phyloP scores from a whole-genome alignment of 2,329 filamentous ascomycete genomes.

The Pseudogymnoascus sp. region DNA sequence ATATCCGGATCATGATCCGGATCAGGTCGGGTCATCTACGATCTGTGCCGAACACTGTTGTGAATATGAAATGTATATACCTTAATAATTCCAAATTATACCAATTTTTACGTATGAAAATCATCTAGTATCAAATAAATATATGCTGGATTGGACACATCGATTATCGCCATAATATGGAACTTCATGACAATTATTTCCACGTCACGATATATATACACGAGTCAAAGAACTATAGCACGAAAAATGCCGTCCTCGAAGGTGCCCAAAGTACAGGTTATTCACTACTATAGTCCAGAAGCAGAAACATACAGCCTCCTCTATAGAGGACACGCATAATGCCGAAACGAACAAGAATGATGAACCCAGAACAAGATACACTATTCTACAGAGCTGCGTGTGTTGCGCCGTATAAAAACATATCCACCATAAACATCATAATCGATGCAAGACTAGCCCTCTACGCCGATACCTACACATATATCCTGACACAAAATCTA shows the following conservation, averaged over 20 bases:
- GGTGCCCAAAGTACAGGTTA: neutral
- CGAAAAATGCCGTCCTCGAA: neutral
- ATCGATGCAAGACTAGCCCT: slow-evolving; percentile 1
- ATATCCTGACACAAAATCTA: slow-evolving; percentile 5
- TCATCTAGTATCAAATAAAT: neutral
- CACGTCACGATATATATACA: slow-evolving; percentile 3
- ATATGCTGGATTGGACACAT: neutral
- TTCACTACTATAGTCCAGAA: neutral
- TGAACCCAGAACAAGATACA: slow-evolving; percentile 4
- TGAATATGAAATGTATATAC: neutral
- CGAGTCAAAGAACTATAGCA: neutral
- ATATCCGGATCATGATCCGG: no score
- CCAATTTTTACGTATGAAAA: neutral
- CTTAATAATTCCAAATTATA: neutral
- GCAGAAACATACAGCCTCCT: neutral
- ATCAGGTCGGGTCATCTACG: no score
- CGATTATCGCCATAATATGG: neutral
- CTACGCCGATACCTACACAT: slow-evolving; percentile 6
- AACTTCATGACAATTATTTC: neutral
- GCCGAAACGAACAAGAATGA: neutral
- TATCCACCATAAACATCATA: slow-evolving; percentile 4
- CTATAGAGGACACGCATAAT: neutral
- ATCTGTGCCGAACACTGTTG: no score
- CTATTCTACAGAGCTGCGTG: slow-evolving; percentile 8
- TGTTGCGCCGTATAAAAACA: slow-evolving; percentile 8